These are phyloP conservation scores for Xylariaceae sp. DNA, from an alignment of 2,329 filamentous ascomycete species.

Conservation along the genomic window DNA sequence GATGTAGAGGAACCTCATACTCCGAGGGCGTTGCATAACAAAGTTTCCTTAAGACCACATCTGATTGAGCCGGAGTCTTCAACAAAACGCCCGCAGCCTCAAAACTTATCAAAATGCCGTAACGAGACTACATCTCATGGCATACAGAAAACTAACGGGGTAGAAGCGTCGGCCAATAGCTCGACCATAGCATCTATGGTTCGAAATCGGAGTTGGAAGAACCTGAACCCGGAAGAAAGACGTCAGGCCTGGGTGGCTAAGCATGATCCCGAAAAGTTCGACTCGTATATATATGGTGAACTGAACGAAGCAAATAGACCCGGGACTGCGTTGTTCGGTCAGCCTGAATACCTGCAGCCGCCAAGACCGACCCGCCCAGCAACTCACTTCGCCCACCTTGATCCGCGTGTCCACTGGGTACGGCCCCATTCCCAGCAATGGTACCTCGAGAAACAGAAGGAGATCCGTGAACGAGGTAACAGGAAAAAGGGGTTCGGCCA, in stretches of 20 bases:
- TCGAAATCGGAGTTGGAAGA: constrained; percentile 9
- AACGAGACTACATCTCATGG: not conserved
- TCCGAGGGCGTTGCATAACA: not conserved
- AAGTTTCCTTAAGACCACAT: not conserved
- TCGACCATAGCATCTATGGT: constrained; percentile 2
- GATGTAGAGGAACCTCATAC: not conserved
- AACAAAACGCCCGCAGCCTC: not conserved
- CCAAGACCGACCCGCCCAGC: constrained; percentile 27
- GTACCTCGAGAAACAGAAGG: constrained; percentile 50
- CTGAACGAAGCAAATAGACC: constrained; percentile 34
- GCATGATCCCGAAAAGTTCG: constrained; percentile 37
- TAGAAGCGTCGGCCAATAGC: not conserved
- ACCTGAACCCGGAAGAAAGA: constrained; percentile 10
- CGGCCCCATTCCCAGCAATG: constrained; percentile 48
- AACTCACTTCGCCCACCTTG: constrained; percentile 48
- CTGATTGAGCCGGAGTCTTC: not conserved
- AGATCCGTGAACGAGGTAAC: constrained; percentile 52
- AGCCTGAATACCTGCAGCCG: constrained; percentile 16
- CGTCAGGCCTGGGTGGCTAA: constrained; percentile 27
- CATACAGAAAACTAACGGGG: not conserved
- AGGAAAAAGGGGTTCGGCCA: constrained; percentile 56
- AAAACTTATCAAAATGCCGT: not conserved
- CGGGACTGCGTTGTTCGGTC: constrained; percentile 25
- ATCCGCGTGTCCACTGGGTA: constrained; percentile 55
- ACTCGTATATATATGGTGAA: constrained; percentile 45